phyloP scores from a whole-genome alignment of 31 red algal genomes.

The Asparagopsis taxiformis region DNA sequence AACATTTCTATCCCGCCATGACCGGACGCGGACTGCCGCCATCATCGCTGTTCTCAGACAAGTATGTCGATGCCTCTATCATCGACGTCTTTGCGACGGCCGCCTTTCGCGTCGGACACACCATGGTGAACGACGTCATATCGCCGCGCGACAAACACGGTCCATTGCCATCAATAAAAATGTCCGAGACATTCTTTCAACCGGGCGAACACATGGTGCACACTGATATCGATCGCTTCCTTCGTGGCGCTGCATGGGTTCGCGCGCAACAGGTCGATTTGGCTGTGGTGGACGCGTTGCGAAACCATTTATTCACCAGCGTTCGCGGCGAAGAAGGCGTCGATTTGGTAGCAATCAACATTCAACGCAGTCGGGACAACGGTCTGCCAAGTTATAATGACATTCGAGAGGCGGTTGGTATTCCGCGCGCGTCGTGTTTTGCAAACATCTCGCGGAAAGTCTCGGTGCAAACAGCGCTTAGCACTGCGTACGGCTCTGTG shows the following conservation, averaged over 20 bases:
- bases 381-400: slow-evolving; percentile 22
- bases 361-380: slow-evolving; percentile 37
- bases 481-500: slow-evolving; percentile 4
- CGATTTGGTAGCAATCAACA: slow-evolving; percentile 33
- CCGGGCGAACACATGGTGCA: background rate
- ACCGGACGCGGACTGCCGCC: background rate
- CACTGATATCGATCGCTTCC: background rate
- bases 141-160: too few relatives aligned
- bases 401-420: slow-evolving; percentile 7
- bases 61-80: slow-evolving; percentile 12
- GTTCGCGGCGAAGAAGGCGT: slow-evolving; percentile 8
- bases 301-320: slow-evolving; percentile 21
- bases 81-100: slow-evolving; percentile 17
- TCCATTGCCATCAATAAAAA: background rate
- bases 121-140: background rate
- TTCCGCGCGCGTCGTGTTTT: background rate
- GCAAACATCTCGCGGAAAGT: background rate
- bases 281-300: background rate
- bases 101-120: too few relatives aligned
- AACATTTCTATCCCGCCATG: slow-evolving; percentile 17
- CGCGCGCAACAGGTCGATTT: slow-evolving; percentile 12
- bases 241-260: background rate
- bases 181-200: slow-evolving; percentile 3
- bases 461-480: background rate
- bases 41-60: slow-evolving; percentile 13